Base-by-base conservation (phyloP, 805 yeast genomes). In the Hagleromyces aurorensis region DNA sequence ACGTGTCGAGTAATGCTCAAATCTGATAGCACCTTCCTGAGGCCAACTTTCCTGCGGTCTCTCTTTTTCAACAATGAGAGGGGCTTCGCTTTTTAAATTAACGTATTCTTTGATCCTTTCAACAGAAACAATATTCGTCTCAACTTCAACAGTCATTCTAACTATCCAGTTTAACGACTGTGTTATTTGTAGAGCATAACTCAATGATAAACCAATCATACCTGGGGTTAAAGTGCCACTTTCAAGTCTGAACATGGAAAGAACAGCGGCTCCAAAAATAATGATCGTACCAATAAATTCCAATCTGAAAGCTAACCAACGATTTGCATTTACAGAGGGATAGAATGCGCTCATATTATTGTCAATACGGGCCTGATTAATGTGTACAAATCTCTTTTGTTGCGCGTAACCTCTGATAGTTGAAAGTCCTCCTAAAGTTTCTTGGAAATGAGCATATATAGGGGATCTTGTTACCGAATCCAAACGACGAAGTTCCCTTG, bases 131-230 rank as follows among this genome's bases (percentile, higher is more conserved):
- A 91, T 87, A 58, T 86, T 89, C 8, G 96, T 86, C 59, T 91
- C 98, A 25, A 91, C 95, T 47, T 91, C 98, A 24, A 91, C 98
- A 0, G 96, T 84, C 97, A 87, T 89, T 62, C 99, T 73, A 17
- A 91, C 97, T 59, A 91, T 85, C 96, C 96, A 89, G 57, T 86
- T 89, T 59, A 91, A 70, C 0, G 95, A 71, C 59, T 86, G 95
- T 0, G 99, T 91, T 37, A 87, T 72, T 57, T 85, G 94, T 40
- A 91, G 67, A 2, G 98, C 89, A 59, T 91, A 93, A 26, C 94
- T 80, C 46, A 91, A 81, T 13, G 95, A 79, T 46, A 91, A 67
- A 67, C 99, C 99, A 48, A 87, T 87, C 51, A 83, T 62, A 60
- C 98, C 98, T 11, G 96, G 86, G 13, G 86, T 72, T 16, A 89